Evolutionary conservation across 805 yeast species (phyloP).

Genomic region (Candida odintsovae): DNA sequence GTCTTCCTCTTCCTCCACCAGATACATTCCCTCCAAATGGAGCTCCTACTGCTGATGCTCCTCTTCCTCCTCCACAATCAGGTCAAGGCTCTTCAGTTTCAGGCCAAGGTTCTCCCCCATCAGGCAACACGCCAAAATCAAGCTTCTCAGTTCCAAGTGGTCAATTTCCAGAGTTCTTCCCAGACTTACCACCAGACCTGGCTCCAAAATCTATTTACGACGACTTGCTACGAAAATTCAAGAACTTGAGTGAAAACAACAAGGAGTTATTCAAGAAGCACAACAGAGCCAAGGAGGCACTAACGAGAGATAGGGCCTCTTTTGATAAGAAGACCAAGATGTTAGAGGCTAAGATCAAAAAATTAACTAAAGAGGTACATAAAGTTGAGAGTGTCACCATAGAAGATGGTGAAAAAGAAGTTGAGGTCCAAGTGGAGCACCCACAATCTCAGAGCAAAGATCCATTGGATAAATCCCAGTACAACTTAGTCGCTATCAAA

Average conservation of each 20-base stretch:
- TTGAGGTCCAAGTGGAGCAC: slow-evolving; percentile 1
- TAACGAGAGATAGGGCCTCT: background rate
- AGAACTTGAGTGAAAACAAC: background rate
- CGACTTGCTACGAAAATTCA: background rate
- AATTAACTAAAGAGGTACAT: background rate
- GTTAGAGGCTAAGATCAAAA: background rate
- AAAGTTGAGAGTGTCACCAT: background rate
- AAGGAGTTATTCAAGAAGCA: background rate
- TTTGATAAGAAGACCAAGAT: background rate
- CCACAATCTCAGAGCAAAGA: background rate
- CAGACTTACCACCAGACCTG: background rate
- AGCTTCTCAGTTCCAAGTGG: background rate
- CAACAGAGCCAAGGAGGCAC: slow-evolving; percentile 2
- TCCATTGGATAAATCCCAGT: background rate
- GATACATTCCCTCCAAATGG: no score
- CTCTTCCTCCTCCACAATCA: background rate
- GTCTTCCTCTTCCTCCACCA: background rate
- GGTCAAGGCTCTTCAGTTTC: no score
- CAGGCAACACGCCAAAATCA: background rate
- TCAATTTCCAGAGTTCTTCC: slow-evolving; percentile 1
- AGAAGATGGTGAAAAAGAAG: background rate
- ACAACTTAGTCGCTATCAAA: background rate
- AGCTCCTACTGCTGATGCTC: background rate
- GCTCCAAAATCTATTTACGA: background rate
- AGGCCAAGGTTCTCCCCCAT: background rate